phyloP scores from a whole-genome alignment of 2,329 filamentous ascomycete species.

The Aureobasidium sp. region DNA sequence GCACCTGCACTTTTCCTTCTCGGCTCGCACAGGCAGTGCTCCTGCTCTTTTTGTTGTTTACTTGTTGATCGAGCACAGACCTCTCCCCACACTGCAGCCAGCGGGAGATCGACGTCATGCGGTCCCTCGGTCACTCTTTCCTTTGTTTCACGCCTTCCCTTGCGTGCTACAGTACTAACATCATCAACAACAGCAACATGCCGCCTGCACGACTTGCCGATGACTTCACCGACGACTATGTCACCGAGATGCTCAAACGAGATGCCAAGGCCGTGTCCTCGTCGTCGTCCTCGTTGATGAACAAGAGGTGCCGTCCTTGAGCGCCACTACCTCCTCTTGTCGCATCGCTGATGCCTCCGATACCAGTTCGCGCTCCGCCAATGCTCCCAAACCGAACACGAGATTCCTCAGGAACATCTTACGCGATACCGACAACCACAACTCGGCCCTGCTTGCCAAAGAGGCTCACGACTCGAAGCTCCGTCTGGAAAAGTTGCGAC shows the following conservation, averaged over 20 bases:
- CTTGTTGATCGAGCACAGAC: not conserved
- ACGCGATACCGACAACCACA: conserved; percentile 80
- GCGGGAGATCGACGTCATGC: not conserved
- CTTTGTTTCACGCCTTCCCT: not conserved
- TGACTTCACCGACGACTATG: conserved; percentile 64
- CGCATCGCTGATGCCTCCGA: conserved; percentile 3
- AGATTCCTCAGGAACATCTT: conserved; percentile 84
- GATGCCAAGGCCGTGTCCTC: conserved; percentile 70
- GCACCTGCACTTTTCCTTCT: not conserved
- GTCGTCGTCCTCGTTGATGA: conserved; percentile 64
- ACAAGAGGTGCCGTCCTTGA: conserved; percentile 40
- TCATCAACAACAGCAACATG: conserved; percentile 16
- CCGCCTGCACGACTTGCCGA: conserved; percentile 22
- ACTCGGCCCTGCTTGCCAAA: conserved; percentile 75
- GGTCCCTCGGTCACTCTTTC: not conserved
- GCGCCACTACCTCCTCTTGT: conserved; percentile 18
- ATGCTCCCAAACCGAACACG: conserved; percentile 78
- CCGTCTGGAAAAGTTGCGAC: conserved; percentile 55
- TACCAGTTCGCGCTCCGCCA: conserved; percentile 11
- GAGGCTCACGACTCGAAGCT: conserved; percentile 73
- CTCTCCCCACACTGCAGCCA: not conserved
- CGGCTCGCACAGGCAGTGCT: not conserved
- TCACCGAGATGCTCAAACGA: conserved; percentile 69
- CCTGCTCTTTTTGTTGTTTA: not conserved
- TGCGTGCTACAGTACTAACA: not conserved